Base-by-base conservation (phyloP, 2,329 filamentous ascomycete genomes). In the Trematosphaeria pertusa region DNA sequence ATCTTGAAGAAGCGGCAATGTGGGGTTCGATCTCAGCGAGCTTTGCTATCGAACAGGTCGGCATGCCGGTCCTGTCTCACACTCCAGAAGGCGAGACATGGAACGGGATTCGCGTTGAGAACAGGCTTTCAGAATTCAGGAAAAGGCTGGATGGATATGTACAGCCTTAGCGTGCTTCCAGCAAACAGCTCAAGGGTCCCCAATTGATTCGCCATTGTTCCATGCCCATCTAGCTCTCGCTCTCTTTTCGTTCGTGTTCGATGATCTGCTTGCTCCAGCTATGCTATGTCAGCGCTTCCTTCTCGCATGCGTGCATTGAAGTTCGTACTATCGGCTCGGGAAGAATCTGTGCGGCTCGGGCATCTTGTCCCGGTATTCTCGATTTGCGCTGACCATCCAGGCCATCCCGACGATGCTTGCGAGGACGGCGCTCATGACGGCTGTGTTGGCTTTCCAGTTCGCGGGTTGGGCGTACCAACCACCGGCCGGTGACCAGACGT, bases 401-500 rank as follows among this genome's bases (percentile, higher is more conserved):
- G 80, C 81, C 64, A 87, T 74, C 38, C 81, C 86, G 48, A 82
- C 80, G 58, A 95, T 81, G 54, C 88, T 86, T 58, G 87, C 58
- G 40, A 94, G 78, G 45, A 87, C 82, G 37, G 78, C 81, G 50
- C 83, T 83, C 70, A 91, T 85, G 59, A 94, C 80, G 44, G 87
- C 81, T 4, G 94, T 99, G 80, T 99, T 99, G 66, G 79, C 78
- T 74, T 88, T 94, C 94, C 94, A 99, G 82, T 99, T 99, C 61
- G 83, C 81, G 43, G 94, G 94, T 73, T 96, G 93, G 43, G 87
- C 79, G 77, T 99, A 99, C 94, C 94, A 99, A 76, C 94, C 94
- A 82, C 94, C 94, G 58, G 93, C 82, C 53, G 94, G 94, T 69
- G 94, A 97, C 94, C 94, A 99, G 82, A 99, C 91, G 82, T 99